Percentiles rank a stretch among this genome's conserved stretches.
Conservation (phyloP, 2,329 filamentous ascomycete species). For the Dactylellina cionopaga region DNA sequence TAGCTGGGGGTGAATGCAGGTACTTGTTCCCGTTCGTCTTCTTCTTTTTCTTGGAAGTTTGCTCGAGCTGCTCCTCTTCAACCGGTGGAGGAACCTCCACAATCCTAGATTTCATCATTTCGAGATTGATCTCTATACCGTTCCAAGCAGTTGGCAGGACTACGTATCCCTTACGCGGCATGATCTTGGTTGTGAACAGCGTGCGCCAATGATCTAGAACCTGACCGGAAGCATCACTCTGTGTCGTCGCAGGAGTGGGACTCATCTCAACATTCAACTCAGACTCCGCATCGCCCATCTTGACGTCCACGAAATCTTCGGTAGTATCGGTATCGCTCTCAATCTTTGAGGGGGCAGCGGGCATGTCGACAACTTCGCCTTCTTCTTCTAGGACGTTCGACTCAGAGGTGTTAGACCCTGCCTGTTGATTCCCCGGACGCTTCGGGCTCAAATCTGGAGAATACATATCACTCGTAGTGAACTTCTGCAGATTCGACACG, state of each 20-base stretch:
- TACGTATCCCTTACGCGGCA: conserved; percentile 67
- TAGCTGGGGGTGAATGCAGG: conserved; percentile 49
- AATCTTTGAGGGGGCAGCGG: conserved; percentile 48
- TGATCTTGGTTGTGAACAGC: conserved; percentile 80
- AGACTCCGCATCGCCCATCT: conserved; percentile 74
- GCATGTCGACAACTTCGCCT: conserved; percentile 55
- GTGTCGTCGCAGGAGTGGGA: conserved; percentile 38
- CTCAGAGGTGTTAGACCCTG: conserved; percentile 26
- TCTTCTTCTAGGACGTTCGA: conserved; percentile 44
- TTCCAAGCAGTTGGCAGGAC: conserved; percentile 77
- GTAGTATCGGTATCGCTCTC: conserved; percentile 68
- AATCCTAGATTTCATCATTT: conserved; percentile 50
- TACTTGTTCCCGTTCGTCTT: conserved; percentile 40
- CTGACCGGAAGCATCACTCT: conserved; percentile 58
- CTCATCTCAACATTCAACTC: conserved; percentile 53
- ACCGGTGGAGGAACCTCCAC: conserved; percentile 52
- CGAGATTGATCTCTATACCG: conserved; percentile 63
- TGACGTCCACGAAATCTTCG: conserved; percentile 89
- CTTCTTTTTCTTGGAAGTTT: too few relatives aligned
- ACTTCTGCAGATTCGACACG: conserved; percentile 55
- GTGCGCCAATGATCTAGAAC: conserved; percentile 60
- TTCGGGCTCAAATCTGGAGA: conserved; percentile 47
- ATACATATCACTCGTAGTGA: conserved; percentile 56
- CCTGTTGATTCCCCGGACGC: conserved; percentile 30
- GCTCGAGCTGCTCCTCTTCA: conserved; percentile 31